Base-by-base conservation (phyloP, 768 basidiomycete genomes). In the Suillus subalutaceus region DNA sequence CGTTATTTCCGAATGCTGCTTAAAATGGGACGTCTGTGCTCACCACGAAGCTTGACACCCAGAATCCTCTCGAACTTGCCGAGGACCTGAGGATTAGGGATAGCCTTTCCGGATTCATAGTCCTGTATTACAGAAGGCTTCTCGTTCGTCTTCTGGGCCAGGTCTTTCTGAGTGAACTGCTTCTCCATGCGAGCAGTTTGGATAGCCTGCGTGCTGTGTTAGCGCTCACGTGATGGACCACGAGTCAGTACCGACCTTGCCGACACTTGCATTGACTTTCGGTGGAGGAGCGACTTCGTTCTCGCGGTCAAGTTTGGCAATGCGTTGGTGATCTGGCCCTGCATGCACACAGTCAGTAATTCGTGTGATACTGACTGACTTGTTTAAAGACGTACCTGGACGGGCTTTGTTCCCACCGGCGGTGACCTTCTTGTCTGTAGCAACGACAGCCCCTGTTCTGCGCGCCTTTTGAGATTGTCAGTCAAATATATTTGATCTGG, bases 231-330 rank as follows among this genome's bases (percentile, higher is more conserved):
- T 68, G 46, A 60, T 26, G 32, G 26, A 57, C 59, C 40, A 56
- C 23, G 59, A 69, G 62, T 26, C 20, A 43, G 18, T 56, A 77
- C 85, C 52, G 74, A 91, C 92, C 78, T 88, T 89, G 69, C 92
- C 92, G 67, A 92, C 92, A 30, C 82, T 83, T 10, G 88, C 83
- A 2, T 83, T 76, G 69, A 98, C 81, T 80, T 94, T 97, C 63
- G 91, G 70, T 57, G 96, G 96, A 8, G 96, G 95, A 10, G 95
- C 94, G 30, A 97, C 95, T 73, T 97, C 96, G 77, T 98, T 96
- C 72, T 97, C 94, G 53, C 93, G 88, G 78, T 96, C 96, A 52
- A 98, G 89, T 74, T 96, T 96, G 32, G 92, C 95, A 75, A 96
- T 96, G 64, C 88, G 88, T 75, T 95, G 93, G 80, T 97, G 94